These are phyloP conservation scores for Wakefieldia striispora DNA, from an alignment of 768 basidiomycete genomes.

Conservation along the genomic window DNA sequence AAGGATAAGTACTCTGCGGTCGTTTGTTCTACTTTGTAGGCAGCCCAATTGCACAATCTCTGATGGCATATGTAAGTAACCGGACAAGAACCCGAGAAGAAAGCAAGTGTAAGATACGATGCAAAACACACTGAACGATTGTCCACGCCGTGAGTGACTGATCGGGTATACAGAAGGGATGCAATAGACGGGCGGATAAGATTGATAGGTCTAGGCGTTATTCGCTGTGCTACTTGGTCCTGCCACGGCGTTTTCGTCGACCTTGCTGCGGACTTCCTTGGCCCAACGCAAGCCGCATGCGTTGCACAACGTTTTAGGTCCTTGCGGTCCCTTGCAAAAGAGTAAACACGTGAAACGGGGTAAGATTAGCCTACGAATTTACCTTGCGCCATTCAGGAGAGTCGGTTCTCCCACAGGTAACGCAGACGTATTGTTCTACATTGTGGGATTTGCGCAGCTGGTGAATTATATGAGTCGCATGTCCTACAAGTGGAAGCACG, in stretches of 20 bases:
- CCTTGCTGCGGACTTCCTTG: constrained; percentile 57
- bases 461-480: neutral
- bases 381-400: constrained; percentile 98
- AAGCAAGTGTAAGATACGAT: constrained; percentile 7
- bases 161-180: neutral
- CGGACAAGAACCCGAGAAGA: constrained; percentile 18
- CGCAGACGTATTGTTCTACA: constrained; percentile 78
- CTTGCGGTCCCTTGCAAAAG: constrained; percentile 71
- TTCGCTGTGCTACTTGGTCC: constrained; percentile 21
- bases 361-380: neutral
- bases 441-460: constrained; percentile 40
- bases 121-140: neutral
- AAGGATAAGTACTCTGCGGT: constrained; percentile 2
- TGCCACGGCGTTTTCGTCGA: constrained; percentile 32
- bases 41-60: constrained; percentile 6
- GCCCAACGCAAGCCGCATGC: constrained; percentile 95
- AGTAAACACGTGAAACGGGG: constrained; percentile 17
- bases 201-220: constrained; percentile 7
- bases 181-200: too few relatives aligned
- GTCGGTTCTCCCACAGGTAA: constrained; percentile 91
- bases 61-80: constrained; percentile 6
- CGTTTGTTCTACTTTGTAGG: constrained; percentile 8
- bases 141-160: constrained; percentile 3
- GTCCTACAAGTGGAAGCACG: neutral
- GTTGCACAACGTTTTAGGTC: constrained; percentile 97